phyloP scores from a whole-genome alignment of 805 yeast species.

The Candida sanyiensis region DNA sequence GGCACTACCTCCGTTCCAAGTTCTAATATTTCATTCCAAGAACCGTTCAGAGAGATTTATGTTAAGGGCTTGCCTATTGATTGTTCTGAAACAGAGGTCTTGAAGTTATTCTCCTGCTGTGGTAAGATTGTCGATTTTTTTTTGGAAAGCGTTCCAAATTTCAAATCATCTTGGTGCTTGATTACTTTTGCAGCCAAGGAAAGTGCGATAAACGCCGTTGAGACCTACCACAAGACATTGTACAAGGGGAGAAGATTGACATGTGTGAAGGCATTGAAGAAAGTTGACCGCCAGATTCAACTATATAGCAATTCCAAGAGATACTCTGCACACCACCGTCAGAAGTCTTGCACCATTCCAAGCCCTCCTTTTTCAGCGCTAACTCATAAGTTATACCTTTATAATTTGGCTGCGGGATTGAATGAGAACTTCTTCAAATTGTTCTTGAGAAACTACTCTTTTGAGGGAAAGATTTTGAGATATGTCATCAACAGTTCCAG shows the following conservation, averaged over 20 bases:
- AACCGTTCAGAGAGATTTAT: conserved; percentile 32
- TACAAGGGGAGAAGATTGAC: conserved; percentile 27
- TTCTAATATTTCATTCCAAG: not conserved
- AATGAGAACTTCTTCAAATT: conserved; percentile 26
- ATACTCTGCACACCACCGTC: not conserved
- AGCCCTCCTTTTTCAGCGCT: no score
- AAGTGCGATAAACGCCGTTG: conserved; percentile 42
- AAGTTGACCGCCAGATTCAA: conserved; percentile 15
- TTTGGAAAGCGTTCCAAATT: conserved; percentile 40
- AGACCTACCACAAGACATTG: conserved; percentile 25
- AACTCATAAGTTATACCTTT: conserved; percentile 16
- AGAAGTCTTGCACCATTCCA: not conserved
- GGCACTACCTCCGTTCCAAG: not conserved
- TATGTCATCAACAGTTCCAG: conserved; percentile 14
- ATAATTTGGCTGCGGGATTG: conserved; percentile 23
- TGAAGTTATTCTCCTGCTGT: conserved; percentile 38
- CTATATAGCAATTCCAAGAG: conserved; percentile 4
- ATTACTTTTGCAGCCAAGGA: conserved; percentile 41
- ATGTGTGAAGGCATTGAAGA: conserved; percentile 27
- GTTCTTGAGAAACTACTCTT: conserved; percentile 20
- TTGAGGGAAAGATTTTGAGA: conserved; percentile 20
- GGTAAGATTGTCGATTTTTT: conserved; percentile 48
- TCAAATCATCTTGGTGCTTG: conserved; percentile 38
- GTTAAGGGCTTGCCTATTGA: conserved; percentile 42
- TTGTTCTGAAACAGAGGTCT: conserved; percentile 35